Evolutionary conservation across 306 rosid species (phyloP).

Genomic region (Parietaria judaica): DNA sequence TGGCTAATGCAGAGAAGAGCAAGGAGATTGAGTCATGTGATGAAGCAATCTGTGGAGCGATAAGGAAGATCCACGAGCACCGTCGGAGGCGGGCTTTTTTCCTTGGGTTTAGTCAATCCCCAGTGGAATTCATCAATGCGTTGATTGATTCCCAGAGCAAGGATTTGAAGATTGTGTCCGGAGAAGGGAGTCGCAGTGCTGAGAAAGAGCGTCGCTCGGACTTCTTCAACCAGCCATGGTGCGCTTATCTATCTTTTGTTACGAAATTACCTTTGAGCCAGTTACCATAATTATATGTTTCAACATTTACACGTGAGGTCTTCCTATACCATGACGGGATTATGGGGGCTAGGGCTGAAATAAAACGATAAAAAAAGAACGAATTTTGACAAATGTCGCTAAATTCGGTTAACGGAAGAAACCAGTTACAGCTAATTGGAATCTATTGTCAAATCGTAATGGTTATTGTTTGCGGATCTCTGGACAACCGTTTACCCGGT

Average conservation of each 20-base stretch:
- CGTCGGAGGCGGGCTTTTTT: slow-evolving; percentile 88
- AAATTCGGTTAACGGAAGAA: too few relatives aligned
- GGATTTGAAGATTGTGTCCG: slow-evolving; percentile 82
- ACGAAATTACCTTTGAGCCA: neutral
- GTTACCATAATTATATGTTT: neutral
- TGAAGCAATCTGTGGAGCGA: slow-evolving; percentile 77
- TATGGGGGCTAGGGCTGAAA: too few relatives aligned
- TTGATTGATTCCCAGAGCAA: slow-evolving; percentile 89
- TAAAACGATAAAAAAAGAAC: too few relatives aligned
- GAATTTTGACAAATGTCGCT: too few relatives aligned
- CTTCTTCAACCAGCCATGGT: slow-evolving; percentile 97
- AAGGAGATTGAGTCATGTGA: slow-evolving; percentile 92
- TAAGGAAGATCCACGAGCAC: slow-evolving; percentile 93
- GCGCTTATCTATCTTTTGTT: slow-evolving; percentile 17
- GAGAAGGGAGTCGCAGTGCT: slow-evolving; percentile 82
- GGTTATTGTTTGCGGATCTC: too few relatives aligned
- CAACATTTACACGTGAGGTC: neutral
- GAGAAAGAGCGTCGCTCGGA: slow-evolving; percentile 90
- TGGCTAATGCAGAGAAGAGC: slow-evolving; percentile 93
- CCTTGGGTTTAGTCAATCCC: slow-evolving; percentile 98
- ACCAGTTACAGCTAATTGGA: too few relatives aligned
- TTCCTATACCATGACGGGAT: too few relatives aligned
- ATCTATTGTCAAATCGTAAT: too few relatives aligned
- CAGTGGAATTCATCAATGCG: slow-evolving; percentile 86
- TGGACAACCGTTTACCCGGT: too few relatives aligned